Conservation (phyloP, 208 protist species). For the Trypanosoma avium region DNA sequence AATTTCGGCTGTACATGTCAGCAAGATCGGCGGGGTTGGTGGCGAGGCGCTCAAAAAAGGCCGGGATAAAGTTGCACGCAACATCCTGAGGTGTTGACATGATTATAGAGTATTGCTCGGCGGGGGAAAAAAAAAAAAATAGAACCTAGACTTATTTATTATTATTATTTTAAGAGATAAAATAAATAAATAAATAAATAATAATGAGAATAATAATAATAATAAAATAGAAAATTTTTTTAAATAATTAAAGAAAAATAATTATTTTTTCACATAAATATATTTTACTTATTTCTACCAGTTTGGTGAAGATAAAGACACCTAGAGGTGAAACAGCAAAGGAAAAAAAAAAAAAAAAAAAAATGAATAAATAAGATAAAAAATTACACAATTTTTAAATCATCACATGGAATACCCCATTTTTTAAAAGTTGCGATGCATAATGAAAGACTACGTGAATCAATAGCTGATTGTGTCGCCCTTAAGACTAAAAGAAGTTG, state of each 20-base stretch:
- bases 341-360: slow-evolving; percentile 17
- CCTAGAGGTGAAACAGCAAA: not conserved
- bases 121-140: not conserved
- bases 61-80: slow-evolving; percentile 75
- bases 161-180: not conserved
- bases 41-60: slow-evolving; percentile 83
- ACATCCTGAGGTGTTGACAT: slow-evolving; percentile 70
- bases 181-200: slow-evolving; percentile 5
- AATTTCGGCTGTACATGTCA: slow-evolving; percentile 60
- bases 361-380: not conserved
- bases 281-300: no score
- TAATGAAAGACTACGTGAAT: slow-evolving; percentile 41
- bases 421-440: slow-evolving; percentile 44
- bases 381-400: slow-evolving; percentile 21
- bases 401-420: slow-evolving; percentile 33
- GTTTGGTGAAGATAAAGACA: no score
- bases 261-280: no score
- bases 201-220: not conserved
- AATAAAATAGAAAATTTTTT: no score
- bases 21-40: slow-evolving; percentile 54
- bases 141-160: slow-evolving; percentile 3
- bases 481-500: slow-evolving; percentile 40
- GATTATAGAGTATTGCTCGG: slow-evolving; percentile 1
- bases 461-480: slow-evolving; percentile 48
- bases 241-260: no score